Evolutionary conservation across 2,329 filamentous ascomycete species (phyloP).

Genomic region (Hymenoscyphus albidus): DNA sequence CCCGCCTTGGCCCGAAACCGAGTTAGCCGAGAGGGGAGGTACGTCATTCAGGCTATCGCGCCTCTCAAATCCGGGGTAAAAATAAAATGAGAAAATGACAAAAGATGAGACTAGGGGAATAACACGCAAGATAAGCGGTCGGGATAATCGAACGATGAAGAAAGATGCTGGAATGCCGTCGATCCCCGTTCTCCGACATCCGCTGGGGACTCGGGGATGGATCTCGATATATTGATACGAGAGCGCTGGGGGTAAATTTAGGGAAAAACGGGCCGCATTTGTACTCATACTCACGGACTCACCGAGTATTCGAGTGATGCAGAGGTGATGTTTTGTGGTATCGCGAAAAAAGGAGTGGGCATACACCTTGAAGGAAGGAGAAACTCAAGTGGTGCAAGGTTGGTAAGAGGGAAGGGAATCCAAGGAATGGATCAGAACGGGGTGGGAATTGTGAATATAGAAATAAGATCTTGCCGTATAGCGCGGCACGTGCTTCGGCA

Average conservation of each 20-base stretch:
- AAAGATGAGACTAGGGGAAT: not conserved
- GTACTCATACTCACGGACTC: not conserved
- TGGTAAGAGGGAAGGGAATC: not conserved
- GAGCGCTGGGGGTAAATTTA: constrained; percentile 10
- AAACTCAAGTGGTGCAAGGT: not conserved
- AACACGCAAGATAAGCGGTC: constrained; percentile 6
- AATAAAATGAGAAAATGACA: not conserved
- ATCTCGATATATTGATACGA: constrained; percentile 13
- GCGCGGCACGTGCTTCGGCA: not conserved
- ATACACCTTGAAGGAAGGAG: not conserved
- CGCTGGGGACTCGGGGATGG: constrained; percentile 2
- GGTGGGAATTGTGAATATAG: not conserved
- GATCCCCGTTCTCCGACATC: not conserved
- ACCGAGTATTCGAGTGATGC: too few relatives aligned
- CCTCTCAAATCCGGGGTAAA: constrained; percentile 2
- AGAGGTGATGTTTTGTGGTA: too few relatives aligned
- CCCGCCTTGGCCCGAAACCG: constrained; percentile 2
- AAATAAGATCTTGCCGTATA: not conserved
- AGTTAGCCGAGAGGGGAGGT: constrained; percentile 9
- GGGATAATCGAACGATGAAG: not conserved
- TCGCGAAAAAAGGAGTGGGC: not conserved
- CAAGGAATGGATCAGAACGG: not conserved
- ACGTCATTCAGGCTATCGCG: constrained; percentile 13
- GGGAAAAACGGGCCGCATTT: constrained; percentile 10
- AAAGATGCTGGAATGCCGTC: not conserved